Conservation (phyloP, 768 basidiomycete species). For the Mycena chlorophos region DNA sequence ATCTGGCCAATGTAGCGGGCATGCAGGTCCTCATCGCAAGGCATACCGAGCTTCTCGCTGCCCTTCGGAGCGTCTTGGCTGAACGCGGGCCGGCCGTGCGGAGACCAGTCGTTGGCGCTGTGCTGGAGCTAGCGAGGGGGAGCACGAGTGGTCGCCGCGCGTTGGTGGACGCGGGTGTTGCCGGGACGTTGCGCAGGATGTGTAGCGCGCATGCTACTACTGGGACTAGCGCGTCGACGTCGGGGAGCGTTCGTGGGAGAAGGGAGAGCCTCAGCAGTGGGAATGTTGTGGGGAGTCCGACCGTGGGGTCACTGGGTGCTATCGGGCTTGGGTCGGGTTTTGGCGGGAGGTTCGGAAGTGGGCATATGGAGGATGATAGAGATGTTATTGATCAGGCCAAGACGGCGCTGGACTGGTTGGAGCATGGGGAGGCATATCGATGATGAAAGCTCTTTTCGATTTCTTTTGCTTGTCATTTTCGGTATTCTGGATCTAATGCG, state of each 20-base stretch:
- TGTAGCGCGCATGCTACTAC: constrained; percentile 35
- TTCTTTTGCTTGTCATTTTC: neutral
- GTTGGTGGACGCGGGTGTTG: constrained; percentile 43
- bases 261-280: constrained; percentile 15
- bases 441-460: neutral
- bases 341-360: constrained; percentile 36
- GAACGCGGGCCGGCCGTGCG: constrained; percentile 60
- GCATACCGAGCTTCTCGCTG: constrained; percentile 50
- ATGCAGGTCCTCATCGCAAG: constrained; percentile 44
- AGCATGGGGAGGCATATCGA: constrained; percentile 37
- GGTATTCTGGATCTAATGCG: too few relatives aligned
- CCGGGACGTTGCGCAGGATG: constrained; percentile 39
- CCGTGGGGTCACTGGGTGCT: too few relatives aligned
- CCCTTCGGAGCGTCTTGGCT: constrained; percentile 59
- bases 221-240: constrained; percentile 25
- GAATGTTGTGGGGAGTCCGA: constrained; percentile 5
- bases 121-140: constrained; percentile 54
- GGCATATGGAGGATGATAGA: constrained; percentile 53
- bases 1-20: constrained; percentile 62
- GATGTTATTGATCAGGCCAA: constrained; percentile 60
- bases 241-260: constrained; percentile 21
- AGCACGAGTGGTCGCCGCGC: constrained; percentile 32
- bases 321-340: constrained; percentile 6
- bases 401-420: constrained; percentile 53
- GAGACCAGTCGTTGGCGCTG: constrained; percentile 58